Percentiles rank a stretch among this genome's conserved stretches.
Conservation (phyloP, 129 eudicot species). For the Dittrichia graveolens region DNA sequence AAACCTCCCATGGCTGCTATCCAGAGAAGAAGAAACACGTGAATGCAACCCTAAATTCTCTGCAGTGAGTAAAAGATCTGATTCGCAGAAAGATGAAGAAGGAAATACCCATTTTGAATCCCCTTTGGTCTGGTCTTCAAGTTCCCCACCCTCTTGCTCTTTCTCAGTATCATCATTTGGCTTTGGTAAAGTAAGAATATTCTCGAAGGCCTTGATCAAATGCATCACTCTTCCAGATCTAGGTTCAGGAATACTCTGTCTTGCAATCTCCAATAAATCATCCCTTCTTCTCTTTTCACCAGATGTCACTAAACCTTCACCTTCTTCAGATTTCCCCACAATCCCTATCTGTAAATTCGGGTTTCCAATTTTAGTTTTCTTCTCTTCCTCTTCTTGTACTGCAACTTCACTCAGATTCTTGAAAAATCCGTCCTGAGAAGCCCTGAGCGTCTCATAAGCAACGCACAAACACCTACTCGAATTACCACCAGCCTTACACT, state of each 20-base stretch:
- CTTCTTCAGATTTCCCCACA: slow-evolving; percentile 18
- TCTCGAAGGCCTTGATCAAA: slow-evolving; percentile 89
- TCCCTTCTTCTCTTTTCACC: slow-evolving; percentile 70
- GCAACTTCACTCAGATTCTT: slow-evolving; percentile 29
- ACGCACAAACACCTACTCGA: slow-evolving; percentile 69
- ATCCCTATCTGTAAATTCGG: slow-evolving; percentile 17
- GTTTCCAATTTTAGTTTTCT: slow-evolving; percentile 10
- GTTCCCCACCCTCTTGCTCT: slow-evolving; percentile 33
- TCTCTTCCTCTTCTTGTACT: slow-evolving; percentile 12
- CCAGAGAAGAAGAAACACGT: slow-evolving; percentile 58
- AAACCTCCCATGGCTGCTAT: slow-evolving; percentile 75
- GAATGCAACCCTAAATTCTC: slow-evolving; percentile 80
- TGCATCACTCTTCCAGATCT: slow-evolving; percentile 79
- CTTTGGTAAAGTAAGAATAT: slow-evolving; percentile 54
- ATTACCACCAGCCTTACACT: slow-evolving; percentile 54
- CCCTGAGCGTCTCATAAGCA: slow-evolving; percentile 82
- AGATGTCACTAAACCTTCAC: slow-evolving; percentile 29
- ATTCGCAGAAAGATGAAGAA: slow-evolving; percentile 62
- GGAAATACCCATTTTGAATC: slow-evolving; percentile 49
- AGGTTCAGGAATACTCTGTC: slow-evolving; percentile 50
- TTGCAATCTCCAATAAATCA: slow-evolving; percentile 51
- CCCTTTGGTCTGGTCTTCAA: slow-evolving; percentile 23
- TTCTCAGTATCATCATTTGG: slow-evolving; percentile 40
- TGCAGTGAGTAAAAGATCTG: slow-evolving; percentile 64
- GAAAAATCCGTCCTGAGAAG: slow-evolving; percentile 92